A percentile compares a stretch with the other conserved stretches of the same genome.
phyloP scores from a whole-genome alignment of 805 yeast species.

The Candida glaebosa region DNA sequence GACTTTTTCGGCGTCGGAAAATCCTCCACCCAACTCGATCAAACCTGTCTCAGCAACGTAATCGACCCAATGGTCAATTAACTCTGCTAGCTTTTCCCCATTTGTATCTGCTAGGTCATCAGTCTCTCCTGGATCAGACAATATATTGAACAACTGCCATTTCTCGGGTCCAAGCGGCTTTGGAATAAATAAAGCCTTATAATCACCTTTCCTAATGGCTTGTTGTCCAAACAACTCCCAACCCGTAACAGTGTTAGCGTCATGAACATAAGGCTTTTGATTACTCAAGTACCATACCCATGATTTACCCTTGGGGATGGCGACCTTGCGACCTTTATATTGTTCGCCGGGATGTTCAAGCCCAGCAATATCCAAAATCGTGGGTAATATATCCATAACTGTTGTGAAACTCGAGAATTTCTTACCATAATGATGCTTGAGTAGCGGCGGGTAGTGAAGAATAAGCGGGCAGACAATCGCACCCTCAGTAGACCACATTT shows the following conservation, averaged over 20 bases:
- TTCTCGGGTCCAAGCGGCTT: conserved; percentile 45
- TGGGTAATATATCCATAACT: conserved; percentile 60
- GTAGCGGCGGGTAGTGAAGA: conserved; percentile 39
- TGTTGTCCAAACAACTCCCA: conserved; percentile 60
- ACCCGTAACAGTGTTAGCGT: conserved; percentile 45
- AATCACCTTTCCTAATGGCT: conserved; percentile 49
- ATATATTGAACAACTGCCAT: conserved; percentile 47
- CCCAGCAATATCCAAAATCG: conserved; percentile 49
- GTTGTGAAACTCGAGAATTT: conserved; percentile 44
- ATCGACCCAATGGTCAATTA: conserved; percentile 47
- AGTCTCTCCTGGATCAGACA: conserved; percentile 50
- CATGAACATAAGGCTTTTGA: conserved; percentile 28
- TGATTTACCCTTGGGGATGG: conserved; percentile 43
- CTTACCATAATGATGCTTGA: conserved; percentile 21
- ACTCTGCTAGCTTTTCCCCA: conserved; percentile 36
- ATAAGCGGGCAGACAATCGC: conserved; percentile 58
- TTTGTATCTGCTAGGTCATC: conserved; percentile 36
- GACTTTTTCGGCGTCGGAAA: conserved; percentile 12
- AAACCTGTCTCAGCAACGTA: conserved; percentile 52
- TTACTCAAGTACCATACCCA: conserved; percentile 39
- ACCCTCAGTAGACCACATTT: conserved; percentile 59
- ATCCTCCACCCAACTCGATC: conserved; percentile 25
- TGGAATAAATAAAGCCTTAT: conserved; percentile 48
- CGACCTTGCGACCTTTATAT: conserved; percentile 43
- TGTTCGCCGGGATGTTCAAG: conserved; percentile 38